phyloP scores from a whole-genome alignment of 2,329 filamentous ascomycete species.

The Parascedosporium putredinis region DNA sequence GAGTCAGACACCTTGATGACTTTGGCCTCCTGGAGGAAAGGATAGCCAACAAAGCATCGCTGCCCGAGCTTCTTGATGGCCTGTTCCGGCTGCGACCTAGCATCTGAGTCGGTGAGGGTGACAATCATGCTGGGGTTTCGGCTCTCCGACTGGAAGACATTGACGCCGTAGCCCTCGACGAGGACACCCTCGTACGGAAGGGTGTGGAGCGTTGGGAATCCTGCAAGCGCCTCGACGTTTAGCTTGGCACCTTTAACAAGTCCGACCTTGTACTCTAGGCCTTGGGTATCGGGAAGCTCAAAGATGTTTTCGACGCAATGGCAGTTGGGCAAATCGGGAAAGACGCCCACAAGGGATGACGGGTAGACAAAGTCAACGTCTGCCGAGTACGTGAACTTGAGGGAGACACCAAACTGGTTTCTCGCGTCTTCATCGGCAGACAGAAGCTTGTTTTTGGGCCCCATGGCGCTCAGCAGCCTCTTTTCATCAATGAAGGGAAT shows the following conservation, averaged over 20 bases:
- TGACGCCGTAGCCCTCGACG: constrained; percentile 66
- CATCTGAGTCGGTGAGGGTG: constrained; percentile 66
- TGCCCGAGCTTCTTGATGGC: constrained; percentile 75
- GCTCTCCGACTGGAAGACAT: constrained; percentile 91
- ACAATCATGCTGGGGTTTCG: constrained; percentile 94
- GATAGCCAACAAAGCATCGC: constrained; percentile 84
- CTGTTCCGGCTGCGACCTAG: constrained; percentile 56
- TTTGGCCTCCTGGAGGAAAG: constrained; percentile 90
- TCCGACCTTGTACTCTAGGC: constrained; percentile 73
- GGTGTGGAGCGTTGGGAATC: constrained; percentile 84
- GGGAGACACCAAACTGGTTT: constrained; percentile 81
- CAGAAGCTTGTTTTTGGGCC: constrained; percentile 68
- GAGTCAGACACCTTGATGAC: constrained; percentile 85
- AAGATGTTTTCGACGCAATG: constrained; percentile 94
- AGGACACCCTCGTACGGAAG: constrained; percentile 73
- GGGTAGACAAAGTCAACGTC: constrained; percentile 74
- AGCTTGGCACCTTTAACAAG: constrained; percentile 76
- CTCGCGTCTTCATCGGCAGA: constrained; percentile 66
- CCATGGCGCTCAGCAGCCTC: constrained; percentile 76
- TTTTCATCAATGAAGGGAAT: constrained; percentile 97
- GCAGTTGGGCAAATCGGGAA: constrained; percentile 79
- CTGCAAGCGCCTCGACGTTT: constrained; percentile 73
- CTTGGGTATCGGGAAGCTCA: constrained; percentile 85
- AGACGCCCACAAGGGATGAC: constrained; percentile 78
- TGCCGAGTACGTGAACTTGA: constrained; percentile 83